Base-by-base conservation (phyloP, 768 basidiomycete species). In the Auriculariales sp. region DNA sequence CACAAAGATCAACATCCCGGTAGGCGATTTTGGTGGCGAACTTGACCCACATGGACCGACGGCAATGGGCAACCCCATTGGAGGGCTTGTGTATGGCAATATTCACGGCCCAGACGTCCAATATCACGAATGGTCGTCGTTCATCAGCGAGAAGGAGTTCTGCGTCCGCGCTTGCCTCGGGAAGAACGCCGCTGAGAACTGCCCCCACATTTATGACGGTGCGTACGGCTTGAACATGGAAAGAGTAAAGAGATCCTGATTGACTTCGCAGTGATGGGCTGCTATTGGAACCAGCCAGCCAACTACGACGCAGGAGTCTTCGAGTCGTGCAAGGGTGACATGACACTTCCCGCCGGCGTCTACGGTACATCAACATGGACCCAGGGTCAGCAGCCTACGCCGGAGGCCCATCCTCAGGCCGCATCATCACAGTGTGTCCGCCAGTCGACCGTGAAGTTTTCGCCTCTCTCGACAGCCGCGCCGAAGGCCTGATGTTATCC, bases 51-150 rank as follows among this genome's bases (percentile, higher is more conserved):
- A 83, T 58, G 82, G 81, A 36, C 71, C 73, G 45, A 73, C 74
- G 54, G 73, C 74, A 15, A 71, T 73, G 55, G 75, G 74, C 14
- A 79, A 77, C 57, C 78, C 73, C 9, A 72, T 75, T 29, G 83
- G 81, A 27, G 79, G 76, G 3, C 69, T 84, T 35, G 78, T 88
- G n/a, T 84, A 84, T 61, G 81, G 82, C 19, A 71, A 51, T 52
- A 80, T 78, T n/a, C 84, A 80, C 62, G 79, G 76, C 19, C 64
- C 66, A 44, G 54, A 75, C 3, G 54, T 73, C 55, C 72, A 85
- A 57, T 67, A 83, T 33, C 71, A 77, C 55, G 79, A 87, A 59
- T 89, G 87, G 87, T 84, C 80, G 44, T 77, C 73, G 63, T 58
- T 81, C 57, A 68, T 86, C 49, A 70, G 74, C 3, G 67, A 66